phyloP scores from a whole-genome alignment of 495 filamentous ascomycete genomes.

The Xylaria palmicola region DNA sequence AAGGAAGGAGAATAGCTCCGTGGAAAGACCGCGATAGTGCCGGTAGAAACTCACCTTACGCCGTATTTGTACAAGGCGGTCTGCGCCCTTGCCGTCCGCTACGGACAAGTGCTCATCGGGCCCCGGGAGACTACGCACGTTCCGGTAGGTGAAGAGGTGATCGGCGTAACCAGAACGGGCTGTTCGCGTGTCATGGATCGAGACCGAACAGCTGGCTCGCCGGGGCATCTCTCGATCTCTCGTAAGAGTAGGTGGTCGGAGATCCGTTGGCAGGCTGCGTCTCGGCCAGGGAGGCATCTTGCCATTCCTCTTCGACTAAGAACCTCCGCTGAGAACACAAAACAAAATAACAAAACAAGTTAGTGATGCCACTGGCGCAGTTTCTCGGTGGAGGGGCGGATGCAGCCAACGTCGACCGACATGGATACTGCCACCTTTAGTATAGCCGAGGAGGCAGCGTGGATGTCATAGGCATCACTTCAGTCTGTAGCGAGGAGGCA shows the following conservation, averaged over 20 bases:
- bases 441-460: too few species aligned
- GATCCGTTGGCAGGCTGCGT: too few species aligned
- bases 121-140: neutral
- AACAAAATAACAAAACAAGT: neutral
- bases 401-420: neutral
- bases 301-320: neutral
- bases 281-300: neutral
- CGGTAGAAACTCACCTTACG: neutral
- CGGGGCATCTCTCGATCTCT: neutral
- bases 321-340: too few species aligned
- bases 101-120: neutral
- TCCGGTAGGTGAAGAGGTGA: neutral
- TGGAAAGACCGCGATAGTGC: constrained; percentile 10
- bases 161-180: neutral
- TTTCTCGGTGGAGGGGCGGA: neutral
- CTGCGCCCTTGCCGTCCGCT: neutral
- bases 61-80: neutral
- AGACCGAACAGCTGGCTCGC: neutral
- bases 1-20: constrained; percentile 3
- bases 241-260: too few species aligned
- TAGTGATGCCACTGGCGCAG: too few species aligned
- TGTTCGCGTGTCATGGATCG: neutral
- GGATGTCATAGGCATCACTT: too few species aligned
- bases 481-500: too few species aligned
- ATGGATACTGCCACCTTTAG: neutral